Evolutionary conservation across 2,329 filamentous ascomycete species (phyloP).

Genomic region (Zymoseptoria passerinii): DNA sequence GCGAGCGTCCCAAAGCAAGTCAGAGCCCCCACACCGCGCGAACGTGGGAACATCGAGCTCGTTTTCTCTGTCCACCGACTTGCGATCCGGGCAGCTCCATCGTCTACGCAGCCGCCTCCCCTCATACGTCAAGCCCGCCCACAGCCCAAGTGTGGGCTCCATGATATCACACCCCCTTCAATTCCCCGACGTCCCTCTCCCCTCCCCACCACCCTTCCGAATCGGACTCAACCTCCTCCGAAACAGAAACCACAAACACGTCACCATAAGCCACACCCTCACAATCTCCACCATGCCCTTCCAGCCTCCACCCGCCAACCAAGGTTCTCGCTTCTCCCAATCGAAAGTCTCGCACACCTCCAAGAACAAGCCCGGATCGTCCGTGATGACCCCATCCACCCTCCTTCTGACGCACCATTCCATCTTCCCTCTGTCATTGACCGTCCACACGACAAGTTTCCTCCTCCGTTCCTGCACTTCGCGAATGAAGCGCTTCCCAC

Average conservation of each 20-base stretch:
- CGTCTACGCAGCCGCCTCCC: no score
- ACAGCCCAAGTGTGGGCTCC: no score
- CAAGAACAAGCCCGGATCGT: constrained; percentile 63
- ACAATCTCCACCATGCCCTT: constrained; percentile 10
- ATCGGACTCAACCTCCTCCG: constrained; percentile 7
- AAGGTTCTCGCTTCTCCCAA: constrained; percentile 19
- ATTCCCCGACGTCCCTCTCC: background rate
- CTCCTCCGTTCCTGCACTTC: constrained; percentile 39
- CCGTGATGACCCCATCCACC: constrained; percentile 78
- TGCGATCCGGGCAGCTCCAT: no score
- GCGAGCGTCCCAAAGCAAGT: no score
- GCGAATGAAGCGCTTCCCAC: constrained; percentile 58
- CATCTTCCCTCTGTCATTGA: constrained; percentile 74
- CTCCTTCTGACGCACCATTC: constrained; percentile 61
- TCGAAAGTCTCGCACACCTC: constrained; percentile 48
- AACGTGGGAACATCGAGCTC: no score
- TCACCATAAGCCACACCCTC: constrained; percentile 14
- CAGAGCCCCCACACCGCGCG: no score
- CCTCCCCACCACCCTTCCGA: background rate
- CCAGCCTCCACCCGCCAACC: constrained; percentile 7
- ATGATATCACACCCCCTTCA: no score
- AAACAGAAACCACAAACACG: constrained; percentile 15
- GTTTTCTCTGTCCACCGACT: no score
- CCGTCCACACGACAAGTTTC: constrained; percentile 73
- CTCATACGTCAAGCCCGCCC: no score